Conservation (phyloP, 1,139 yeast species). For the Taphrina wiesneri region DNA sequence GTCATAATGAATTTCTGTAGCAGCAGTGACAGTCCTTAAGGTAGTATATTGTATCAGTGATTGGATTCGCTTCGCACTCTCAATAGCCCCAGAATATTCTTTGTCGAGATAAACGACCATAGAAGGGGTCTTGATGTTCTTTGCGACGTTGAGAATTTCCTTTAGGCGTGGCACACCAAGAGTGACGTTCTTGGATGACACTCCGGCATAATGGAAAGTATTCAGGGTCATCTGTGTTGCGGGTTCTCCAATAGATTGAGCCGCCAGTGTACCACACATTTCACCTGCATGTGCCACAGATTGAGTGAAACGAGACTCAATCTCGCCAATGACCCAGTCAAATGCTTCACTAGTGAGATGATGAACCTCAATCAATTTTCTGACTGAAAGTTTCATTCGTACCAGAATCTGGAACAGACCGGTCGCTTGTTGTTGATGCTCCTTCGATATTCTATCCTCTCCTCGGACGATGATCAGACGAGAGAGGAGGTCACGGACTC, state of each 20-base stretch:
- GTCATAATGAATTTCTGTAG: slow-evolving; percentile 94
- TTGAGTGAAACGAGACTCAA: slow-evolving; percentile 89
- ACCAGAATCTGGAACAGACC: slow-evolving; percentile 84
- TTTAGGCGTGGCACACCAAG: slow-evolving; percentile 99
- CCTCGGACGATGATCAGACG: slow-evolving; percentile 83
- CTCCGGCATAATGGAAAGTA: slow-evolving; percentile 99
- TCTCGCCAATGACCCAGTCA: slow-evolving; percentile 93
- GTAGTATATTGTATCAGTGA: slow-evolving; percentile 97
- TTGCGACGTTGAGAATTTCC: slow-evolving; percentile 98
- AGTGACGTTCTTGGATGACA: slow-evolving; percentile 96
- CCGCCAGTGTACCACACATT: slow-evolving; percentile 99
- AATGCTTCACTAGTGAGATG: slow-evolving; percentile 81
- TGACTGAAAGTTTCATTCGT: slow-evolving; percentile 86
- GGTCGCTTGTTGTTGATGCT: slow-evolving; percentile 93
- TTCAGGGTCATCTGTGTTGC: slow-evolving; percentile 99
- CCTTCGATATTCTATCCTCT: slow-evolving; percentile 65
- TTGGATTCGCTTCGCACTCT: slow-evolving; percentile 90
- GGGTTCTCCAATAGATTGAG: slow-evolving; percentile 99
- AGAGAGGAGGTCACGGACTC: slow-evolving; percentile 69
- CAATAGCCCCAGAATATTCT: slow-evolving; percentile 82
- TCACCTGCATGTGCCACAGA: slow-evolving; percentile 98
- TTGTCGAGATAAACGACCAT: slow-evolving; percentile 83
- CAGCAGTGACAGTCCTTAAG: slow-evolving; percentile 90
- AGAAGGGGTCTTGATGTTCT: slow-evolving; percentile 97
- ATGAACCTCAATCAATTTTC: slow-evolving; percentile 89